Percentiles rank a stretch among this genome's conserved stretches.
phyloP scores from a whole-genome alignment of 2,329 filamentous ascomycete genomes.

The Fusarium neocosmosporiellum region DNA sequence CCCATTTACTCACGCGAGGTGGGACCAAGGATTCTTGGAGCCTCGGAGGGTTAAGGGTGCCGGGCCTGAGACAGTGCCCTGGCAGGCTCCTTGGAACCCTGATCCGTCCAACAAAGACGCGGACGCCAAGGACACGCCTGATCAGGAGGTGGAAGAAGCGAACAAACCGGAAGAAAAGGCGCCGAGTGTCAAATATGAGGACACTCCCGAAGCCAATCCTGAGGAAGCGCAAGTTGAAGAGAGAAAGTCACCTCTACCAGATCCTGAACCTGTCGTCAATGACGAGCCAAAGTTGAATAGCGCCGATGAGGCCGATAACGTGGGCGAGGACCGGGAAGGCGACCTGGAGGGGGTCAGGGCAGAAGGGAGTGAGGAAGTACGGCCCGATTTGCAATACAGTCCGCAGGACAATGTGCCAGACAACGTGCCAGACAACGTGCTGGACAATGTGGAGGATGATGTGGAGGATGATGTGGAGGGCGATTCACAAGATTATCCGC shows the following conservation, averaged over 20 bases:
- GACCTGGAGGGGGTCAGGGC: constrained; percentile 14
- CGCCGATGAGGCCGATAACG: constrained; percentile 50
- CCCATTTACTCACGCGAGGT: constrained; percentile 77
- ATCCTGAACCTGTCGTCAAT: constrained; percentile 29
- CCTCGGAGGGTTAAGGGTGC: constrained; percentile 32
- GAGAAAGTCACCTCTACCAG: background rate
- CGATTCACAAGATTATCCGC: constrained; percentile 42
- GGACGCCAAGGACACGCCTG: constrained; percentile 7
- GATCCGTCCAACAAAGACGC: constrained; percentile 20
- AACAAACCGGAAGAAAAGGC: constrained; percentile 16
- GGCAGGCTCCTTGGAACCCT: constrained; percentile 28
- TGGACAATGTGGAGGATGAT: constrained; percentile 30
- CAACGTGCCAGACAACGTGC: background rate
- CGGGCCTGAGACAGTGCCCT: constrained; percentile 32
- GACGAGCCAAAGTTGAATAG: constrained; percentile 5
- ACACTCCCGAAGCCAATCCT: background rate
- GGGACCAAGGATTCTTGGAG: constrained; percentile 46
- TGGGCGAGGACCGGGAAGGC: constrained; percentile 25
- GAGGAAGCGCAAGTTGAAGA: background rate
- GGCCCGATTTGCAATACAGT: background rate
- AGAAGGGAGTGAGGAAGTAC: constrained; percentile 39
- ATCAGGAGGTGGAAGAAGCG: constrained; percentile 7
- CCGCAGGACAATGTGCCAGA: constrained; percentile 43
- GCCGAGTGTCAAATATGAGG: constrained; percentile 15
- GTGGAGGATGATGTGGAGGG: background rate